Conservation (phyloP, 2,329 filamentous ascomycete species). For the Alternaria arbusti region DNA sequence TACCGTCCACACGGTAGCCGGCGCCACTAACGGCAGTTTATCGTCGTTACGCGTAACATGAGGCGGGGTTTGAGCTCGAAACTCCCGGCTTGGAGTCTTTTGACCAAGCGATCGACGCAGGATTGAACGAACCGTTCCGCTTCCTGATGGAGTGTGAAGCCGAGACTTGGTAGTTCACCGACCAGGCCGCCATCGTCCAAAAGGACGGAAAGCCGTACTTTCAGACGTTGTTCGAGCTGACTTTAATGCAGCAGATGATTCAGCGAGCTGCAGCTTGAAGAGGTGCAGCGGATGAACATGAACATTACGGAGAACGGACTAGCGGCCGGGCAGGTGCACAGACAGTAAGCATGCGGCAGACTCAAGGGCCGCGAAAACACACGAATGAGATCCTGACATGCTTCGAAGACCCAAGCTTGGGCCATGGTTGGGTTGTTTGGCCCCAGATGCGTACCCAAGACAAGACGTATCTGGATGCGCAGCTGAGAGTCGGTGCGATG, state of each 20-base stretch:
- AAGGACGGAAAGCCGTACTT: background rate
- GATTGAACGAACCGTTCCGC: background rate
- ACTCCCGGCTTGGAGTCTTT: background rate
- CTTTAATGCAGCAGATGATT: background rate
- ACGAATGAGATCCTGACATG: background rate
- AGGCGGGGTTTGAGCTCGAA: background rate
- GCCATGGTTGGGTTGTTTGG: background rate
- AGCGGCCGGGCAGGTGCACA: background rate
- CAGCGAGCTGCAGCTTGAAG: background rate
- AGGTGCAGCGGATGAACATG: background rate
- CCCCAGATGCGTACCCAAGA: background rate
- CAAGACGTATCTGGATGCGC: background rate
- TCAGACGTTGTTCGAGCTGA: background rate
- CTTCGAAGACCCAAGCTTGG: background rate
- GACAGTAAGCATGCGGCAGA: background rate
- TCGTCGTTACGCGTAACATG: conserved; percentile 9
- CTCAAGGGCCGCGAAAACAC: background rate
- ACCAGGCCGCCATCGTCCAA: background rate
- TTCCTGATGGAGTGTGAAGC: background rate
- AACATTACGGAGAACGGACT: background rate
- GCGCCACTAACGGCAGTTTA: conserved; percentile 7
- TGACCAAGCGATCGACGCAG: background rate
- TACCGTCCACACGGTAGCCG: conserved; percentile 13
- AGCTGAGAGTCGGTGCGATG: background rate
- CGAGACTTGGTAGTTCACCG: background rate